A percentile compares a stretch with the other conserved stretches of the same genome.
Evolutionary conservation across 192 early-diverging fungal species (phyloP).

Genomic region (Entomortierella parvispora): DNA sequence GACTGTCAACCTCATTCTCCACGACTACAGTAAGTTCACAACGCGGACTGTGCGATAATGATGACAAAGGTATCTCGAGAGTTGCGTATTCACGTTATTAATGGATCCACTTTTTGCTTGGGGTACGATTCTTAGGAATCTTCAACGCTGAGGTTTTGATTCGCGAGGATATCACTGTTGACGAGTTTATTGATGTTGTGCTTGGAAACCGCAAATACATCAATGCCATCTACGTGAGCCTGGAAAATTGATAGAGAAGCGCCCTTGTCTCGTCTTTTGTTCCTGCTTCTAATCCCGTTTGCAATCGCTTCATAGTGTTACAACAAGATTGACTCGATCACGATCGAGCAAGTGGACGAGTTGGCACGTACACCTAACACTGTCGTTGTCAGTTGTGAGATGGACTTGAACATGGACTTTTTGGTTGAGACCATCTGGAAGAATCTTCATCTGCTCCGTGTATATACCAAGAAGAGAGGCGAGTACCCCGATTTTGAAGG

Average conservation of each 20-base stretch:
- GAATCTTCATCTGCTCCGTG: constrained; percentile 86
- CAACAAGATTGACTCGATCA: constrained; percentile 98
- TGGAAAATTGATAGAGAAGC: too few relatives aligned
- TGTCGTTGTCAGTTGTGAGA: constrained; percentile 91
- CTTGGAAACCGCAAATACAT: constrained; percentile 98
- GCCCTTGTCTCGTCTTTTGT: too few relatives aligned
- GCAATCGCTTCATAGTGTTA: constrained; percentile 65
- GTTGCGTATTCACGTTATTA: neutral
- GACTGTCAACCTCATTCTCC: constrained; percentile 94
- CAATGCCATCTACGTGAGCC: constrained; percentile 88
- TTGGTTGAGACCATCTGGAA: constrained; percentile 93
- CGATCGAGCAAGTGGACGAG: constrained; percentile 93
- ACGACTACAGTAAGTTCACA: constrained; percentile 82
- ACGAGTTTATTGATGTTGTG: constrained; percentile 99
- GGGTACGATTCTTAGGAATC: constrained; percentile 61
- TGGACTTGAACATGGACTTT: constrained; percentile 91
- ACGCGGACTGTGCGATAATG: neutral
- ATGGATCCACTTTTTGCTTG: neutral
- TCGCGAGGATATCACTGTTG: constrained; percentile 95
- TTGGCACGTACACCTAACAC: constrained; percentile 92
- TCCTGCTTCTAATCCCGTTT: too few relatives aligned
- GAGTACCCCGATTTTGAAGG: constrained; percentile 95
- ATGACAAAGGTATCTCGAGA: too few relatives aligned
- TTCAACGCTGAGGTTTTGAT: constrained; percentile 98
- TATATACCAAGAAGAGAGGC: constrained; percentile 97